Base-by-base conservation (phyloP, 2,329 filamentous ascomycete species). In the Chrysoporthe cubensis region DNA sequence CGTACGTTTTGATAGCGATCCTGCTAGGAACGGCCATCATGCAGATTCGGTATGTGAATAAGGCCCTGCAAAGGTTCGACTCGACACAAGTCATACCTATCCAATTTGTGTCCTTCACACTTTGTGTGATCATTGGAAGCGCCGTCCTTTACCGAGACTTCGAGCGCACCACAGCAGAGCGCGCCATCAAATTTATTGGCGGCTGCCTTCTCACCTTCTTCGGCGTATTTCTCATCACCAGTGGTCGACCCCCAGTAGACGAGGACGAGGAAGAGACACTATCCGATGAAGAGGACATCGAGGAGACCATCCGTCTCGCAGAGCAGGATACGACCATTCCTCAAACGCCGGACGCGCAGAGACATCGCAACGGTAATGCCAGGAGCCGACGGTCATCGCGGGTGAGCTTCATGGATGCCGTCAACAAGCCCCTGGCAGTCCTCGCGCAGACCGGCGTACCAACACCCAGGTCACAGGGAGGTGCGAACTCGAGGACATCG, bases 81-180 rank as follows among this genome's bases (percentile, higher is more conserved):
- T 97, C 96, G 7, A 99, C 96, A 0, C 94, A 97, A 77, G 96
- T 99, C 73, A 99, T 99, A 71, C 96, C 96, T 0, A 96, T 96
- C 16, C 96, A 99, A 75, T 99, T 99, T 74, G 96, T 99, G 62
- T 87, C 96, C 71, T 99, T 99, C 78, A 99, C 96, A 0, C 84
- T 99, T 8, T 97, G 92, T 6, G 96, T 98, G 71, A 98, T 99
- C 73, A 85, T 97, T 63, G 96, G 96, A 66, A 97, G 94, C 74
- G 95, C 95, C 1, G 86, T 99, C 9, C 81, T 99, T 6, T 99
- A 98, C 77, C 90, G 95, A 62, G 96, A 99, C 78, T 99, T 99
- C 75, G 92, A 98, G 78, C 90, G 91, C 54, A 92, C 93, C 8
- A 91, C 89, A 0, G 80, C 85, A 42, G 85, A 89, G 60, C 91